phyloP scores from a whole-genome alignment of 2,329 filamentous ascomycete genomes.

The Thelonectria blattea region DNA sequence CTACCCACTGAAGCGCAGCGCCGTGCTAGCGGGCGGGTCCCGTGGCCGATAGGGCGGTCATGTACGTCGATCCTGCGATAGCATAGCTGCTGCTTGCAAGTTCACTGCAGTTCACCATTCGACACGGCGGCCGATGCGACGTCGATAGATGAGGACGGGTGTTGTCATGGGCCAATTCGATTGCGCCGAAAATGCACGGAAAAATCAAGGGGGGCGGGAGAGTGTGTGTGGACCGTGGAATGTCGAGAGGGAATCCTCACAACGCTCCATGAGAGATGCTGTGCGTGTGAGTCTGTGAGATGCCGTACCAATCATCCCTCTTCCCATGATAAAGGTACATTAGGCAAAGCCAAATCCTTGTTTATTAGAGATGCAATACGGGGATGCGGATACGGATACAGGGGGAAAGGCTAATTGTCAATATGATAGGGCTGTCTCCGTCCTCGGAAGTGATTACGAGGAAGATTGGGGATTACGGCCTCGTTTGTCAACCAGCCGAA shows the following conservation, averaged over 20 bases:
- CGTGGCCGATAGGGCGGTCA: background rate
- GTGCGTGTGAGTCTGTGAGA: no score
- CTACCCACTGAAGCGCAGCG: background rate
- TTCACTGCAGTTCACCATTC: no score
- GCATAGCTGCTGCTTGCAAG: no score
- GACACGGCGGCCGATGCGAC: background rate
- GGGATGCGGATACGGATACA: background rate
- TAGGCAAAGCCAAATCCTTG: background rate
- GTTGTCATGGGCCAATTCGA: background rate
- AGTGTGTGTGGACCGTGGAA: background rate
- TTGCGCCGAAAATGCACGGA: background rate
- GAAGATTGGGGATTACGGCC: no score
- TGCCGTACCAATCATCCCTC: background rate
- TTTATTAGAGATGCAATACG: background rate
- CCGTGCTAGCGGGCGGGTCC: background rate
- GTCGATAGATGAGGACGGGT: background rate
- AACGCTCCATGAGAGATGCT: no score
- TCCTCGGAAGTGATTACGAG: background rate
- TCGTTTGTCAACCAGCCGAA: background rate
- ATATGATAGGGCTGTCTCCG: background rate
- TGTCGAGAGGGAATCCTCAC: background rate
- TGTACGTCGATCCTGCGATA: background rate
- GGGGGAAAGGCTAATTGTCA: background rate
- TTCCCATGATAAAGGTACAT: background rate
- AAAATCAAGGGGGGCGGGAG: background rate